These are phyloP conservation scores for Azolla pinnata DNA, from an alignment of 75 land plant genomes.

Conservation along the genomic window DNA sequence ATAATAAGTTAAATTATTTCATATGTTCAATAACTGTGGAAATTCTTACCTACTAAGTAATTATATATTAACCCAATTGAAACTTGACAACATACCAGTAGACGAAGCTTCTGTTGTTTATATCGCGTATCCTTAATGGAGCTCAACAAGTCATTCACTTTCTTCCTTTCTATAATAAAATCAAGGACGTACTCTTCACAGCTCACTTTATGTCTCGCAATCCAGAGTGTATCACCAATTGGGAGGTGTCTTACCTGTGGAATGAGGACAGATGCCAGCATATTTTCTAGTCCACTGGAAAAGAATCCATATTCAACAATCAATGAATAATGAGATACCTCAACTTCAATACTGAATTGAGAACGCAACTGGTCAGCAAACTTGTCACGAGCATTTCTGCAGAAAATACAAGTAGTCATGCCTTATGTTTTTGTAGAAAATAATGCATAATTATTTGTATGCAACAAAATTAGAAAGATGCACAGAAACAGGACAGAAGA, in stretches of 20 bases:
- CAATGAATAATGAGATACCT: slow-evolving; percentile 33
- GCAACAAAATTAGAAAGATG: no score
- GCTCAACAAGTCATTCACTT: slow-evolving; percentile 66
- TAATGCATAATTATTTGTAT: no score
- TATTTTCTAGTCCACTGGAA: not conserved
- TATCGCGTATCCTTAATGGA: slow-evolving; percentile 89
- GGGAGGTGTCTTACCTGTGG: slow-evolving; percentile 72
- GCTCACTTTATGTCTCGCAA: slow-evolving; percentile 57
- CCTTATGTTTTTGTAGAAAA: no score
- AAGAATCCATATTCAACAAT: not conserved
- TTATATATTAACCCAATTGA: no score
- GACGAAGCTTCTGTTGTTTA: slow-evolving; percentile 71
- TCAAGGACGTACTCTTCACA: slow-evolving; percentile 78
- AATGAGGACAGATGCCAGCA: no score
- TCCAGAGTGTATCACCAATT: slow-evolving; percentile 90
- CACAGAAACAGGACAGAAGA: no score
- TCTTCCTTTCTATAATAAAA: slow-evolving; percentile 89
- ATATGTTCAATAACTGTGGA: not conserved
- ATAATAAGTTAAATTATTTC: not conserved
- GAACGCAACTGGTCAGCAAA: slow-evolving; percentile 47
- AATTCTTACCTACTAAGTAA: no score
- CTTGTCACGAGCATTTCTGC: slow-evolving; percentile 35
- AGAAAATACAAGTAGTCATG: not conserved
- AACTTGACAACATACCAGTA: slow-evolving; percentile 55
- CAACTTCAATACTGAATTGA: slow-evolving; percentile 57